These are phyloP conservation scores for Argentina anserina DNA, from an alignment of 306 rosid species.

Conservation along the genomic window DNA sequence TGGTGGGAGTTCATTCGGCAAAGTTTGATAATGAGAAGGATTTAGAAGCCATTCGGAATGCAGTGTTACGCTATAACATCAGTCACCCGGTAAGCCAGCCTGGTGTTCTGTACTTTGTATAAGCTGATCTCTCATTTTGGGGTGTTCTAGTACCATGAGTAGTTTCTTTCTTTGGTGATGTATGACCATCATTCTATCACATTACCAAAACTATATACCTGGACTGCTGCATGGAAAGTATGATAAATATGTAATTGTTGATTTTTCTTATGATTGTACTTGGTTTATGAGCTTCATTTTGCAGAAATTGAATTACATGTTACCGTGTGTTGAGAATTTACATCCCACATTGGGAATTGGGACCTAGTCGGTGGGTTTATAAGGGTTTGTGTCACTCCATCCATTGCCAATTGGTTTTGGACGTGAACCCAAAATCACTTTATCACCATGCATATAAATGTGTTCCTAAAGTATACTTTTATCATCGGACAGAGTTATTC, in stretches of 20 bases:
- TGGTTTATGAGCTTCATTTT: neutral
- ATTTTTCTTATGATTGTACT: neutral
- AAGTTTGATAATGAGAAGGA: constrained; percentile 96
- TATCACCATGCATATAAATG: neutral
- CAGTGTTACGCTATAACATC: constrained; percentile 86
- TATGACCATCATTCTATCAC: neutral
- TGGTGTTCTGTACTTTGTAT: constrained; percentile 6
- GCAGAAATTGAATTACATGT: neutral
- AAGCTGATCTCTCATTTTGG: neutral
- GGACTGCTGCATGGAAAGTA: neutral
- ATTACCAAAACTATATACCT: neutral
- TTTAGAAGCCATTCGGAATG: constrained; percentile 93
- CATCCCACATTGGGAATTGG: no score
- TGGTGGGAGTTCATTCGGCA: constrained; percentile 97
- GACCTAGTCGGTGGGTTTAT: no score
- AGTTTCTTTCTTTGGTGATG: neutral
- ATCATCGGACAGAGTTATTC: neutral
- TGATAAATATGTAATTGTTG: neutral
- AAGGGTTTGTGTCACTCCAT: no score
- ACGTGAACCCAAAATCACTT: no score
- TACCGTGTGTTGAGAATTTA: no score
- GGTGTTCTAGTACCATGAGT: constrained; percentile 1
- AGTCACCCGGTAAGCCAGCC: constrained; percentile 84
- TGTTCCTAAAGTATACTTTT: neutral
- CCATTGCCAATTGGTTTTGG: no score